Percentiles rank a stretch among this genome's conserved stretches.
These are phyloP conservation scores for Fusarium ambrosium DNA, from an alignment of 2,329 filamentous ascomycete species.

Conservation along the genomic window DNA sequence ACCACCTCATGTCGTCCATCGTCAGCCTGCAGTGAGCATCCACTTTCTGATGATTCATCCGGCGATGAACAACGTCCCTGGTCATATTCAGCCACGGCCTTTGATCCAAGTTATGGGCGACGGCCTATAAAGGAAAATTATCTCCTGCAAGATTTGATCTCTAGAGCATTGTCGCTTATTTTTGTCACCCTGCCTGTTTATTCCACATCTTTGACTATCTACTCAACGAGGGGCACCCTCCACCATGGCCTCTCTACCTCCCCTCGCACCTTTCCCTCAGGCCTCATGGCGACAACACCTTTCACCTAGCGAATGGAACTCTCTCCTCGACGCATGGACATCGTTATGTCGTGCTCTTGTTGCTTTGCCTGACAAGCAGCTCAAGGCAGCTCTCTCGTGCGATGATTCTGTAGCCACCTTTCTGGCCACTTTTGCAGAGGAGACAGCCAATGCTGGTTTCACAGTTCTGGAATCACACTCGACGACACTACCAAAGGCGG, in stretches of 20 bases:
- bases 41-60: conserved; percentile 57
- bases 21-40: conserved; percentile 42
- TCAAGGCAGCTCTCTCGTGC: conserved; percentile 63
- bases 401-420: conserved; percentile 74
- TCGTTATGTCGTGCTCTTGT: conserved; percentile 76
- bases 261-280: conserved; percentile 83
- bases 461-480: conserved; percentile 54
- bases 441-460: conserved; percentile 56
- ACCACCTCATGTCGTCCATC: conserved; percentile 18
- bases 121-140: conserved; percentile 13
- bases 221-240: conserved; percentile 1
- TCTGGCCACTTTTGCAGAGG: conserved; percentile 76
- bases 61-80: conserved; percentile 46
- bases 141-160: not conserved
- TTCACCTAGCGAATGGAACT: conserved; percentile 79
- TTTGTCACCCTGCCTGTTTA: not conserved
- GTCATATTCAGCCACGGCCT: conserved; percentile 21
- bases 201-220: not conserved
- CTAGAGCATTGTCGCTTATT: not conserved
- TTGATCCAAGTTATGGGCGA: conserved; percentile 9
- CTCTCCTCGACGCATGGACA: conserved; percentile 82
- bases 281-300: conserved; percentile 76
- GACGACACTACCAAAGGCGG: conserved; percentile 69
- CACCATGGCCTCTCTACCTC: conserved; percentile 69
- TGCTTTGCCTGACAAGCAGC: conserved; percentile 67